These are phyloP conservation scores for Lactifluus rugatus DNA, from an alignment of 768 basidiomycete species.

Conservation along the genomic window DNA sequence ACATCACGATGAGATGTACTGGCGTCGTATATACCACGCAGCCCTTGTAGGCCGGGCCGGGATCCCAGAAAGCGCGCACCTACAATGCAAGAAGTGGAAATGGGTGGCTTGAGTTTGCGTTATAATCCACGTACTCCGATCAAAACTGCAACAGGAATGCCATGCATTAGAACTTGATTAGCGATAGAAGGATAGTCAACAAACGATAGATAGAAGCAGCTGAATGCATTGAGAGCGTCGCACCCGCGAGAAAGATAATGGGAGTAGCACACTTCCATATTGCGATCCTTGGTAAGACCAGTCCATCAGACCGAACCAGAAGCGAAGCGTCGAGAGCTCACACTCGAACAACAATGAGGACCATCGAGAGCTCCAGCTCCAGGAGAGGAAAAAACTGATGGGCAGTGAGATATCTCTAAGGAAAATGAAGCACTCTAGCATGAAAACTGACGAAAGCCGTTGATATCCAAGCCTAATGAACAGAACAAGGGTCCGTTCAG, in stretches of 20 bases:
- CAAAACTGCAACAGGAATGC: not conserved
- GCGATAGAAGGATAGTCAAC: not conserved
- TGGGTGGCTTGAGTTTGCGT: not conserved
- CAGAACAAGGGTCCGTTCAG: not conserved
- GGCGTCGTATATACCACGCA: not conserved
- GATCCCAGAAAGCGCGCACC: not conserved
- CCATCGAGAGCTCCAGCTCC: slow-evolving; percentile 1
- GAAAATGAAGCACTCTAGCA: not conserved
- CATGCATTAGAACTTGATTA: not conserved
- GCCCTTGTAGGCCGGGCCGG: not conserved
- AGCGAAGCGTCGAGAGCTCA: not conserved
- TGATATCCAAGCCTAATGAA: slow-evolving; percentile 1
- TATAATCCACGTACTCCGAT: not conserved
- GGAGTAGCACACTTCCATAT: not conserved
- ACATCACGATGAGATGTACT: not conserved
- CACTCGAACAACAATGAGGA: slow-evolving; percentile 10
- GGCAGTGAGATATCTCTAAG: not conserved
- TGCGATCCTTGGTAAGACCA: not conserved
- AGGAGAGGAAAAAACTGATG: slow-evolving; percentile 3
- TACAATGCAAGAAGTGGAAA: not conserved
- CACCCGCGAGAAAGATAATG: not conserved
- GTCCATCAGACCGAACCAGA: not conserved
- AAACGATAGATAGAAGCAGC: not conserved
- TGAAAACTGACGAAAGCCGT: slow-evolving; percentile 1
- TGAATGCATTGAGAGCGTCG: not conserved